Base-by-base conservation (phyloP, 352 stramenopile species). In the Globisporangium carolinianum region DNA sequence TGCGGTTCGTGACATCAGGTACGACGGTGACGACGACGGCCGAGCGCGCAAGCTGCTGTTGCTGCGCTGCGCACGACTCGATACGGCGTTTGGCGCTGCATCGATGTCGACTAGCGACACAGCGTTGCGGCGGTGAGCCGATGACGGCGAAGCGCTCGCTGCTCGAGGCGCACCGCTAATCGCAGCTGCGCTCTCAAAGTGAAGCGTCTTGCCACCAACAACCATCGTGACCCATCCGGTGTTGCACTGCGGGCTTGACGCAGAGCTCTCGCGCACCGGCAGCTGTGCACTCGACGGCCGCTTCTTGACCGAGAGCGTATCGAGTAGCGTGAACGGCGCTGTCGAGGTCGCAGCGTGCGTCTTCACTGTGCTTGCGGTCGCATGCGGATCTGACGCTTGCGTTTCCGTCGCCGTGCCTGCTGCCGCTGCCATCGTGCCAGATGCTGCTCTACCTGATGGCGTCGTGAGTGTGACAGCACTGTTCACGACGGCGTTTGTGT, bases 181-280 rank as follows among this genome's bases (percentile, higher is more conserved):
- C 1, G 24, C 24, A 32, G 24, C 24, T 32, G 62, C 24, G 15
- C 63, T 75, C 58, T 78, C 69, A 24, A 78, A 78, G 49, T 79
- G 72, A 5, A 81, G 51, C 17, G 63, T 49, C 43, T 81, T 81
- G 14, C 67, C 61, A 35, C 55, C 65, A 41, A 66, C 70, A 10
- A 53, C 67, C 60, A 78, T 76, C n/a, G 63, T 75, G 37, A 78
- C 62, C 69, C 72, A 76, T 3, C 63, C 62, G 15, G 59, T 61
- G 42, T 51, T 52, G 38, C 53, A 32, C 58, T 5, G 62, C 53
- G 5, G 43, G 5, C 14, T 2, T 24, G 11, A n/a, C 1, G 35
- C 39, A 32, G 8, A 38, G 2, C 5, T 18, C 15, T n/a, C 39
- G 11, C 47, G 53, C 4, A 17, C 18, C 53, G 58, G 47, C 1